Evolutionary conservation across 208 protist genomes (phyloP), one percentile per base, ranked within the genome.

Genomic region (Herpetomonas samuelpessoai): DNA sequence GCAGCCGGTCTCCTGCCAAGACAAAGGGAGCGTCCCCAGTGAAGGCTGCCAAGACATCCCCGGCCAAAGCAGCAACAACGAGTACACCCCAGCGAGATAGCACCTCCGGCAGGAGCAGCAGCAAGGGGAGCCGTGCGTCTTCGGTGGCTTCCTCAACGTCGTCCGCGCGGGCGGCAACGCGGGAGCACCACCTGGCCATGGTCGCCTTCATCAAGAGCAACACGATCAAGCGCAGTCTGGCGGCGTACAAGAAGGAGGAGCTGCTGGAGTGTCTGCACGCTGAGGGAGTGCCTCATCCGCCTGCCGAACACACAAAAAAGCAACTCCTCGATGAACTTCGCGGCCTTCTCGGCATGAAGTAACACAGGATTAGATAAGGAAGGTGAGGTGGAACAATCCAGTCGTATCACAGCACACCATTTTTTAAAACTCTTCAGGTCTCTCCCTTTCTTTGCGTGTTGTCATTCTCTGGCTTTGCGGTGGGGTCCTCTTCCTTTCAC

Each of bases 291-390:
- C 29, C 60, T 14, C 22, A 66, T 9, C 57, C 66, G 10, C 22
- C 7, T 1, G 35, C 66, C 30, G 57, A 70, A 31, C 68, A 55
- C 35, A 69, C 71, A 19, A 92, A 92, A 68, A 76, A 71, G 57
- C 50, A 78, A 10, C 57, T 92, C 38, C 78, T 92, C 22, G 59
- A 72, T 26, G 72, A 78, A 54, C 72, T 73, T n/a, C 81, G 75
- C 12, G 63, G 57, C 19, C 51, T 86, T 30, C 44, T 81, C 25
- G 44, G 55, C 21, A 51, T 30, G 21, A 79, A 68, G 38, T 39
- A 60, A 35, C 38, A 18, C 19, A 26, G 21, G 16, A 29, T 50
- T 22, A 29, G 4, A 30, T 21, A 21, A 4, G 19, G 21, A 47
- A 22, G 24, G n/a, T 14, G 41, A 26, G 25, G 16, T 12, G 31